Evolutionary conservation across 2,329 filamentous ascomycete genomes (phyloP).

Genomic region (Elsinoe necatrix): DNA sequence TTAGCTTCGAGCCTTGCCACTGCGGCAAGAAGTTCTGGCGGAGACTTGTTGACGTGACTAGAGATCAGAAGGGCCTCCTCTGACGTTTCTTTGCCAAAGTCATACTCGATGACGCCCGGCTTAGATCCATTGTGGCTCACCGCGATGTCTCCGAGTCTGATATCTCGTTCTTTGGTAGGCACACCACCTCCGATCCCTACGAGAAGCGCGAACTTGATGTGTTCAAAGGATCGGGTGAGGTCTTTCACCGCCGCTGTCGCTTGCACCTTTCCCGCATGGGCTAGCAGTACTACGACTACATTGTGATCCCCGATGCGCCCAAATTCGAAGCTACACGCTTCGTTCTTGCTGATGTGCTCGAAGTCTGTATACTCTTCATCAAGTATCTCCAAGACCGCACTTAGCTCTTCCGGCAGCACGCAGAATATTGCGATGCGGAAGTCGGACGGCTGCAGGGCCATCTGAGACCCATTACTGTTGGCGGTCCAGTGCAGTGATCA

Average conservation of each 20-base stretch:
- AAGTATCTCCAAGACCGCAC: conserved; percentile 20
- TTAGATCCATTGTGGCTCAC: conserved; percentile 20
- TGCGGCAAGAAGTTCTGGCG: conserved; percentile 14
- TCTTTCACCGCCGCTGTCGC: conserved; percentile 21
- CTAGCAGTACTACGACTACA: conserved; percentile 23
- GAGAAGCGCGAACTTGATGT: conserved; percentile 21
- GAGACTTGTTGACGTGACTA: conserved; percentile 17
- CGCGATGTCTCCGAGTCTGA: conserved; percentile 25
- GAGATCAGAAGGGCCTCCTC: background rate
- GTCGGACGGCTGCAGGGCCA: background rate
- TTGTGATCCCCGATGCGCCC: conserved; percentile 23
- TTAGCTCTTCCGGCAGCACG: conserved; percentile 19
- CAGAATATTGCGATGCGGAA: conserved; percentile 16
- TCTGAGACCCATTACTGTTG: background rate
- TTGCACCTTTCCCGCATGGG: conserved; percentile 19
- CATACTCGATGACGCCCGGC: conserved; percentile 23
- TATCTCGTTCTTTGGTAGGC: conserved; percentile 19
- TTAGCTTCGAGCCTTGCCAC: conserved; percentile 13
- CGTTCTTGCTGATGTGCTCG: background rate
- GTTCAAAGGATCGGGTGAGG: conserved; percentile 20
- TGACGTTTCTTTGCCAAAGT: conserved; percentile 20
- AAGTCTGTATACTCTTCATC: conserved; percentile 18
- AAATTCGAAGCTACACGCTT: conserved; percentile 17
- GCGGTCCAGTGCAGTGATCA: background rate
- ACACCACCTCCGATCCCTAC: conserved; percentile 24